These are phyloP conservation scores for Thuidium tamariscinum DNA, from an alignment of 225 moss, liverwort and hornwort species.

Conservation along the genomic window DNA sequence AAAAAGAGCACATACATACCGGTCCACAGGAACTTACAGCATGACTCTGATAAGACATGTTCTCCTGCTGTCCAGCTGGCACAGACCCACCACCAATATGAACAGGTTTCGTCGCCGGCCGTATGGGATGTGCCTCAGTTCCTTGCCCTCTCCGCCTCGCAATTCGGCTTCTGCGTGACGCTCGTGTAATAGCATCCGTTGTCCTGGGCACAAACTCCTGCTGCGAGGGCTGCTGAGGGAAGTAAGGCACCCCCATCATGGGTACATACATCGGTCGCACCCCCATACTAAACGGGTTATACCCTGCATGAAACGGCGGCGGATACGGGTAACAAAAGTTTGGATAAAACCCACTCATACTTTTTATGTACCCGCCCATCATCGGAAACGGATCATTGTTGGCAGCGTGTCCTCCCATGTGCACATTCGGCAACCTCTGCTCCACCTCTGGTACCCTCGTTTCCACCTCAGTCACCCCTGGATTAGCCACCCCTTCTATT, in stretches of 20 bases:
- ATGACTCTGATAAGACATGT: background rate
- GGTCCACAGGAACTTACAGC: slow-evolving; percentile 1
- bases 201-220: slow-evolving; percentile 8
- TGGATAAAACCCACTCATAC: slow-evolving; percentile 11
- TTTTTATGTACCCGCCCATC: slow-evolving; percentile 14
- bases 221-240: background rate
- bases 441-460: background rate
- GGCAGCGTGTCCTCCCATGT: background rate
- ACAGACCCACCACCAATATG: slow-evolving; percentile 1
- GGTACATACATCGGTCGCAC: slow-evolving; percentile 34
- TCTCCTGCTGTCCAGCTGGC: slow-evolving; percentile 3
- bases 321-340: slow-evolving; percentile 36
- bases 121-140: slow-evolving; percentile 1
- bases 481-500: background rate
- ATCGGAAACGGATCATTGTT: background rate
- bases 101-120: background rate
- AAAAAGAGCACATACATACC: background rate
- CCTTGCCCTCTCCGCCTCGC: slow-evolving; percentile 25
- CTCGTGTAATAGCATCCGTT: slow-evolving; percentile 15
- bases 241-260: slow-evolving; percentile 29
- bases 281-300: slow-evolving; percentile 7
- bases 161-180: slow-evolving; percentile 35
- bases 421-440: background rate
- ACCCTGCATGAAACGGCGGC: slow-evolving; percentile 24
- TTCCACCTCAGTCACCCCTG: background rate